These are phyloP conservation scores for Phytopythium sindhum DNA, from an alignment of 352 stramenopile species.

Conservation along the genomic window DNA sequence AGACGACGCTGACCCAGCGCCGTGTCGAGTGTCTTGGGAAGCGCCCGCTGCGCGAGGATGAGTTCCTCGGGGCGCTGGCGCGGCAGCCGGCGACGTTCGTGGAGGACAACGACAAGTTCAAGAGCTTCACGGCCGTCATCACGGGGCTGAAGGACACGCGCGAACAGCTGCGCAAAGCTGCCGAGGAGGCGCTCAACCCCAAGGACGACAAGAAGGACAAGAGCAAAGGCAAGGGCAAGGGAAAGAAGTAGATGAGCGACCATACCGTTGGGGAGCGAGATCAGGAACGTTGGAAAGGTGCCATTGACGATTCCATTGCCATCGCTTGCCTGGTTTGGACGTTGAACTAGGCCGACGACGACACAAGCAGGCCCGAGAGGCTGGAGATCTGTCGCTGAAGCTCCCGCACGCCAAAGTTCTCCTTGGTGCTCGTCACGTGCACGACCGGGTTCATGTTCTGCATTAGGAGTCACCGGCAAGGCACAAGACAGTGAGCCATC, in stretches of 20 bases:
- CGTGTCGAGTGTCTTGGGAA: constrained; percentile 80
- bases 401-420: constrained; percentile 71
- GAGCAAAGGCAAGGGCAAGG: constrained; percentile 33
- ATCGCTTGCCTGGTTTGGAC: neutral
- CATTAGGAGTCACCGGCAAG: neutral
- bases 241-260: constrained; percentile 46
- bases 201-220: constrained; percentile 76
- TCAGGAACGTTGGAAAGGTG: too few species aligned
- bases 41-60: constrained; percentile 68
- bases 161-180: constrained; percentile 61
- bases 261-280: too few species aligned
- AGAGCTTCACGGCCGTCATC: constrained; percentile 69
- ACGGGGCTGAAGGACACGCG: constrained; percentile 72
- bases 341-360: neutral
- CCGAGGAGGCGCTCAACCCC: constrained; percentile 49
- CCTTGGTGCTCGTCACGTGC: constrained; percentile 75
- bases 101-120: constrained; percentile 75
- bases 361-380: constrained; percentile 48
- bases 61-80: constrained; percentile 84
- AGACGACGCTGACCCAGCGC: constrained; percentile 73
- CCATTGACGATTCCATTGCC: neutral
- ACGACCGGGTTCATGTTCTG: constrained; percentile 84
- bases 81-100: constrained; percentile 58
- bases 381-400: constrained; percentile 71
- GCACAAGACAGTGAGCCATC: too few species aligned